Percentiles rank a stretch among this genome's conserved stretches.
Evolutionary conservation across 305 asterid species (phyloP).

Genomic region (Lippia alba): DNA sequence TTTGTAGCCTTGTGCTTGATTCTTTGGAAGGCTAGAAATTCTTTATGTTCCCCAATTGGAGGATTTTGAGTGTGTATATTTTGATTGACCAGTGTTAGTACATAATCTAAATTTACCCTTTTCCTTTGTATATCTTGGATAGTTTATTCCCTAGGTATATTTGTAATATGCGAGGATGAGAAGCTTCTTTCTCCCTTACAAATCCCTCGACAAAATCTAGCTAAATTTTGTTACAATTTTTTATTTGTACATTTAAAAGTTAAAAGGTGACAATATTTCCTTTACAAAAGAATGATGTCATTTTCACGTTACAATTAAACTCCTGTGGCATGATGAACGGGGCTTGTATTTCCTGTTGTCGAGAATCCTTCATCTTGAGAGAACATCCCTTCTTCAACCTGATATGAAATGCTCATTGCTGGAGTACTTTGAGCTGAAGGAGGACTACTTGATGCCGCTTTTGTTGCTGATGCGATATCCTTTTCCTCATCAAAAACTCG

Average conservation of each 20-base stretch:
- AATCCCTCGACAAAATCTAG: no score
- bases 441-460: not conserved
- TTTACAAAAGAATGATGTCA: not conserved
- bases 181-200: no score
- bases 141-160: conserved; percentile 8
- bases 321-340: conserved; percentile 28
- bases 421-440: conserved; percentile 34
- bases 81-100: conserved; percentile 32
- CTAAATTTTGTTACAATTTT: no score
- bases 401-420: conserved; percentile 36
- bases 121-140: conserved; percentile 32
- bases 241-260: no score
- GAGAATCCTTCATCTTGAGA: conserved; percentile 38
- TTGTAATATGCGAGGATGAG: conserved; percentile 1
- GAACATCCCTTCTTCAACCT: conserved; percentile 27
- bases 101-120: conserved; percentile 25
- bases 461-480: not conserved
- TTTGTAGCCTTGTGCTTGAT: conserved; percentile 42
- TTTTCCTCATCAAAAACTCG: conserved; percentile 42
- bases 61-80: conserved; percentile 49
- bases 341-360: conserved; percentile 43
- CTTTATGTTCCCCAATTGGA: conserved; percentile 33
- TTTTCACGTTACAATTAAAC: not conserved
- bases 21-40: conserved; percentile 43
- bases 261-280: not conserved